phyloP scores from a whole-genome alignment of 176 grass and related monocot genomes.

The Echinochloa phyllopogon region DNA sequence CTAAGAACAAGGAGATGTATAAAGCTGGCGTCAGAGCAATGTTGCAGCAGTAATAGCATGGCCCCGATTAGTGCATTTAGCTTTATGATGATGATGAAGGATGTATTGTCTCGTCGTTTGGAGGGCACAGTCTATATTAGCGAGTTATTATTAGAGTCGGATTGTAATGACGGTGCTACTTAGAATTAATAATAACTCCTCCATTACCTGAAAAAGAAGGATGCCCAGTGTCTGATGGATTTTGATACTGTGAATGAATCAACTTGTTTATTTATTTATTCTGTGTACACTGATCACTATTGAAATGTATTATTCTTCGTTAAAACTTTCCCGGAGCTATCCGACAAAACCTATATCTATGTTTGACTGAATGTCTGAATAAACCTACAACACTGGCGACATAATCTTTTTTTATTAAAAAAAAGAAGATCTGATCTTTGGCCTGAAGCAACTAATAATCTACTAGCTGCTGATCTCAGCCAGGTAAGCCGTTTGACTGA shows the following conservation, averaged over 20 bases:
- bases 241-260: not conserved
- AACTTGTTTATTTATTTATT: not conserved
- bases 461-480: not conserved
- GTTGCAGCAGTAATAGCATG: not conserved
- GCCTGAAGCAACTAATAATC: not conserved
- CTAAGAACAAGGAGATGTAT: constrained; percentile 26
- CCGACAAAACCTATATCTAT: not conserved
- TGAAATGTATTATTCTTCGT: not conserved
- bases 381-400: not conserved
- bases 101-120: not conserved
- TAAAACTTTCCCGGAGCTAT: not conserved
- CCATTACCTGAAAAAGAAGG: not conserved
- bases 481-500: not conserved
- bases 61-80: too few species aligned
- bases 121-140: not conserved
- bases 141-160: not conserved
- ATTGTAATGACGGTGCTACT: too few species aligned
- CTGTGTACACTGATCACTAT: too few species aligned
- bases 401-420: not conserved
- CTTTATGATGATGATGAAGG: too few species aligned
- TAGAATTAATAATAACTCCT: not conserved
- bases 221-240: not conserved
- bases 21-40: not conserved
- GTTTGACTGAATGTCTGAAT: not conserved
- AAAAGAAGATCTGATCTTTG: not conserved